Evolutionary conservation across 2,329 filamentous ascomycete genomes (phyloP).

Genomic region (Ophiostoma sp.): DNA sequence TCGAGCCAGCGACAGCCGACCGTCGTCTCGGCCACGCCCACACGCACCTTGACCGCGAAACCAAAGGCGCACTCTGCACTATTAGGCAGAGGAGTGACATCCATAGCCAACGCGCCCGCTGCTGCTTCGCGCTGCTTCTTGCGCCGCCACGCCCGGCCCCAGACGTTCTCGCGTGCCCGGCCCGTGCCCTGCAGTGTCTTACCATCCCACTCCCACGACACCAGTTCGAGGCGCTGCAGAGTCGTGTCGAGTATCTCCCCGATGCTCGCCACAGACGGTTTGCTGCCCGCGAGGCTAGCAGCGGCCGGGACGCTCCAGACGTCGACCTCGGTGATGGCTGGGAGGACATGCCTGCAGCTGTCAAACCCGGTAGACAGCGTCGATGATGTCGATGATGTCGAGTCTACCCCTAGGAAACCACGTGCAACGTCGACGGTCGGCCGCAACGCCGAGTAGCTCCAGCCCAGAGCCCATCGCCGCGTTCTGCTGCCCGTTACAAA

Average conservation of each 20-base stretch:
- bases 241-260: conserved; percentile 38
- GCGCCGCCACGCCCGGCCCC: conserved; percentile 68
- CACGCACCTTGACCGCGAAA: conserved; percentile 51
- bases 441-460: conserved; percentile 70
- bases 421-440: conserved; percentile 49
- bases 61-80: conserved; percentile 45
- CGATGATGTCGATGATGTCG: conserved; percentile 41
- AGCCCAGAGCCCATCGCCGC: conserved; percentile 78
- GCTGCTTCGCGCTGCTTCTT: conserved; percentile 41
- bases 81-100: background rate
- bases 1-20: conserved; percentile 65
- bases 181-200: conserved; percentile 53
- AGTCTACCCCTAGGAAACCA: conserved; percentile 33
- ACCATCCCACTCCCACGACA: conserved; percentile 59
- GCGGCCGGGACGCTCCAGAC: conserved; percentile 42
- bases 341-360: conserved; percentile 40
- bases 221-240: conserved; percentile 53
- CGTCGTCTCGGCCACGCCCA: conserved; percentile 39
- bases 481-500: conserved; percentile 76
- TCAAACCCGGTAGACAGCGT: conserved; percentile 36
- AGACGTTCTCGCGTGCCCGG: conserved; percentile 65
- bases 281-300: too few relatives aligned
- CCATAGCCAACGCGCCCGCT: conserved; percentile 5
- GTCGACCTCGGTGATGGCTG: conserved; percentile 39
- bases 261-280: conserved; percentile 31